phyloP scores from a whole-genome alignment of 23 red algal species.

The Agarophyton chilense region DNA sequence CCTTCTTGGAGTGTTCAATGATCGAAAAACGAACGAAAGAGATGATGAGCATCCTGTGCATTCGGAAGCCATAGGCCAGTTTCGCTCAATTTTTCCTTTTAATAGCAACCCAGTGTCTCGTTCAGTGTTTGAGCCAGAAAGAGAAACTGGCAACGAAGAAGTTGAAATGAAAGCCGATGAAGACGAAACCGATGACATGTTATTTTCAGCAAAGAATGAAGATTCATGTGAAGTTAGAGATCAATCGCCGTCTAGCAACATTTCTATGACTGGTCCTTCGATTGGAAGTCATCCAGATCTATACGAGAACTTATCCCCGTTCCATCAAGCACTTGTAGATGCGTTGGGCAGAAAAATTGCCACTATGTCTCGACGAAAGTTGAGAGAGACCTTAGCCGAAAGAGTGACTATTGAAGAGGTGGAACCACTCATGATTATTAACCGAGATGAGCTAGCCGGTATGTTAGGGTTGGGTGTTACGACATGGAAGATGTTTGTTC shows the following conservation, averaged over 20 bases:
- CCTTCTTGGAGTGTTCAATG: background rate
- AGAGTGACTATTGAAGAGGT: slow-evolving; percentile 57
- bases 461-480: slow-evolving; percentile 70
- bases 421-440: slow-evolving; percentile 67
- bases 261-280: slow-evolving; percentile 30
- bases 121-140: background rate
- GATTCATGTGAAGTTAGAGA: background rate
- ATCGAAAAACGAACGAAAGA: background rate
- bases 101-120: background rate
- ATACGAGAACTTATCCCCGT: slow-evolving; percentile 40
- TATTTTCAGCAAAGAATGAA: background rate
- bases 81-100: slow-evolving; percentile 13
- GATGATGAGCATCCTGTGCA: background rate
- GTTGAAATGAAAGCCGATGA: background rate
- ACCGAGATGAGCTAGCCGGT: slow-evolving; percentile 62
- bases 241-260: slow-evolving; percentile 45
- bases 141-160: background rate
- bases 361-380: slow-evolving; percentile 55
- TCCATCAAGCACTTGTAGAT: slow-evolving; percentile 1
- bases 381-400: slow-evolving; percentile 53
- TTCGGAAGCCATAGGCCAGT: background rate
- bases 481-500: slow-evolving; percentile 74
- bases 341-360: slow-evolving; percentile 37
- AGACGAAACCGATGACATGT: background rate
- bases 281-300: slow-evolving; percentile 58